A percentile compares a stretch with the other conserved stretches of the same genome.
These are phyloP conservation scores for Aspergillus hiratsukae DNA, from an alignment of 2,329 filamentous ascomycete genomes.

Conservation along the genomic window DNA sequence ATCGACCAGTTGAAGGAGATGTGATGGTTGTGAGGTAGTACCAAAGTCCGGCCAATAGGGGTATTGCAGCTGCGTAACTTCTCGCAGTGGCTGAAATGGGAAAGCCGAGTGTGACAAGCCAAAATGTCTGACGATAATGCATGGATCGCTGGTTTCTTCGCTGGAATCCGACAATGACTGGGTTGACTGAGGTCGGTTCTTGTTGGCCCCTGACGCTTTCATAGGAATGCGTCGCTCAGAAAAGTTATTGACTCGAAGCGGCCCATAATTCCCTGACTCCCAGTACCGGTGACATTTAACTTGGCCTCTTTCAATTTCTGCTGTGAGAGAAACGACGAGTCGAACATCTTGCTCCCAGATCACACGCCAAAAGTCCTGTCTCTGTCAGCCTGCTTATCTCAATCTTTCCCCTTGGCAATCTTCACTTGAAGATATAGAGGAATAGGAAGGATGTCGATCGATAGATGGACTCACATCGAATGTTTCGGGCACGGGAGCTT, in stretches of 20 bases:
- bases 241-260: constrained; percentile 67
- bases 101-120: constrained; percentile 69
- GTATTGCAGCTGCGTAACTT: constrained; percentile 93
- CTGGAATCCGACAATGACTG: constrained; percentile 27
- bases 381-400: not conserved
- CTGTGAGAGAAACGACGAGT: constrained; percentile 93
- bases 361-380: constrained; percentile 92
- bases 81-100: constrained; percentile 80
- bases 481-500: constrained; percentile 87
- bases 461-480: constrained; percentile 63
- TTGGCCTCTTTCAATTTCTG: constrained; percentile 87
- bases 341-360: constrained; percentile 96
- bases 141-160: constrained; percentile 48
- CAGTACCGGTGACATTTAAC: constrained; percentile 95
- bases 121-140: constrained; percentile 82
- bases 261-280: constrained; percentile 72
- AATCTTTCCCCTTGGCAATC: not conserved
- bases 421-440: not conserved
- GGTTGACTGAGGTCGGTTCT: constrained; percentile 26
- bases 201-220: constrained; percentile 54
- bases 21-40: constrained; percentile 79
- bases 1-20: constrained; percentile 85
- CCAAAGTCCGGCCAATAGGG: constrained; percentile 97
- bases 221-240: constrained; percentile 80
- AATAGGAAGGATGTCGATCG: not conserved